Conservation (phyloP, 495 filamentous ascomycete species). For the Podospora didyma region DNA sequence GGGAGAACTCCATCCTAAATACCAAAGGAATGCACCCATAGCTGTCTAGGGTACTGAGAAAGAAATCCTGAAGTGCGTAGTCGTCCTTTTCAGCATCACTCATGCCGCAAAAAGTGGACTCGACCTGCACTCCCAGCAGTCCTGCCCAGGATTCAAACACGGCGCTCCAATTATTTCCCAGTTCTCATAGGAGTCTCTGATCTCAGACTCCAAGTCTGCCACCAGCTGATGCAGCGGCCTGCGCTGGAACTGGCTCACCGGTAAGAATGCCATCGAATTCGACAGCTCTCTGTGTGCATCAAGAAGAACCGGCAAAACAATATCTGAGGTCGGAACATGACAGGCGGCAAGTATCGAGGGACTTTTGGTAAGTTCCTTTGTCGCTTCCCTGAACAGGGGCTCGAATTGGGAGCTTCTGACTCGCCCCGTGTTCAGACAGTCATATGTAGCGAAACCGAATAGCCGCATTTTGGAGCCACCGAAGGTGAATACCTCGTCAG, state of each 20-base stretch:
- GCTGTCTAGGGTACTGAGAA: not conserved
- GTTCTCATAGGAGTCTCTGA: not conserved
- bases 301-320: not conserved
- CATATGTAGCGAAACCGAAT: not conserved
- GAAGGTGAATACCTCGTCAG: not conserved
- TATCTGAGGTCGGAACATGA: not conserved
- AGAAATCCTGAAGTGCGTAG: not conserved
- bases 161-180: not conserved
- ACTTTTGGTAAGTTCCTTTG: not conserved
- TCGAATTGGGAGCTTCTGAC: not conserved
- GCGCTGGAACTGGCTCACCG: not conserved
- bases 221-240: not conserved
- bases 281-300: not conserved
- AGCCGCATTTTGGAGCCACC: not conserved
- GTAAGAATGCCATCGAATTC: not conserved
- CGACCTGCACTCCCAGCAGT: not conserved
- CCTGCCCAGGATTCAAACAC: not conserved
- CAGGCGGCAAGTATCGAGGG: not conserved
- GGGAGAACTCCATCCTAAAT: not conserved
- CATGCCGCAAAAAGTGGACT: not conserved
- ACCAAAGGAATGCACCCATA: not conserved
- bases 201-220: not conserved
- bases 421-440: not conserved
- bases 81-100: not conserved
- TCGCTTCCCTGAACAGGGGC: not conserved